Conservation (phyloP, 2,329 filamentous ascomycete genomes). For the Colletotrichum aenigma region DNA sequence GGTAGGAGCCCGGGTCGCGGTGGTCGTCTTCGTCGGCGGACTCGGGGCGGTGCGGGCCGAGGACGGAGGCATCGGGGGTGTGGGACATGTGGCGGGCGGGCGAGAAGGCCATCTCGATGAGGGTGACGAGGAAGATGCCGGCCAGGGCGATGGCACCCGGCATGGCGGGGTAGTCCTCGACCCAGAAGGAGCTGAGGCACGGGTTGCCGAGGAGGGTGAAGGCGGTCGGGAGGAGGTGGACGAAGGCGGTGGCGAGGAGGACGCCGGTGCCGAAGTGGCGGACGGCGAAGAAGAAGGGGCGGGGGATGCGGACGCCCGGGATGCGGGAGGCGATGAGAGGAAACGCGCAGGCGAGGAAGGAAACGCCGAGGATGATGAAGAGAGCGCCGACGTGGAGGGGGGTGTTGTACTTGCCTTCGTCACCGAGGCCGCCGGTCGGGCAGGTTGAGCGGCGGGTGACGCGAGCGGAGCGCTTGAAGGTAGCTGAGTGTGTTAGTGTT, state of each 20-base stretch:
- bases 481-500: background rate
- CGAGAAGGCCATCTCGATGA: conserved; percentile 75
- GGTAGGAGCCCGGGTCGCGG: background rate
- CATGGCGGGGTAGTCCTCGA: conserved; percentile 74
- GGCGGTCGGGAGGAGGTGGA: conserved; percentile 73
- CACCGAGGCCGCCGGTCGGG: conserved; percentile 29
- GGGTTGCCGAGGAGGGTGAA: conserved; percentile 67
- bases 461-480: background rate
- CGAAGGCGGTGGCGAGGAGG: conserved; percentile 76
- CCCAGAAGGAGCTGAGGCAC: conserved; percentile 78
- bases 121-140: conserved; percentile 78
- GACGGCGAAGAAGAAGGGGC: conserved; percentile 59
- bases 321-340: conserved; percentile 59
- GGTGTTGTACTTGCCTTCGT: conserved; percentile 53
- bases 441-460: conserved; percentile 23
- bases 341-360: conserved; percentile 54
- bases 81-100: conserved; percentile 37
- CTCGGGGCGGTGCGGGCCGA: conserved; percentile 10
- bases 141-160: conserved; percentile 81
- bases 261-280: conserved; percentile 82
- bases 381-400: conserved; percentile 63
- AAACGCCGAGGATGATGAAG: conserved; percentile 51
- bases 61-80: conserved; percentile 29
- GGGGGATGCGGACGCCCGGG: conserved; percentile 58
- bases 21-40: background rate